Percentiles rank a stretch among this genome's conserved stretches.
phyloP scores from a whole-genome alignment of 805 yeast species.

The Isabelozyma heimii region DNA sequence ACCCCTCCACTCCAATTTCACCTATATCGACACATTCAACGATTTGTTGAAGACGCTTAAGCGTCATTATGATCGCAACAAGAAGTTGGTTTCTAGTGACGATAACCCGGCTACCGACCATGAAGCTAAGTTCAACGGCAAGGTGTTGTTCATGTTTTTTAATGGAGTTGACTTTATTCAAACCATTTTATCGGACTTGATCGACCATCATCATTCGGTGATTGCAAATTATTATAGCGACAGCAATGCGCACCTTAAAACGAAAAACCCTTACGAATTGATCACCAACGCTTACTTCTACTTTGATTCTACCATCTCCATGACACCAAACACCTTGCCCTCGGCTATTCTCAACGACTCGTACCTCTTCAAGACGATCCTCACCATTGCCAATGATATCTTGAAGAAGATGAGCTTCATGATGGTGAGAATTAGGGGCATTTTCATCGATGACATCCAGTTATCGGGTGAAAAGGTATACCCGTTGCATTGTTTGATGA shows the following conservation, averaged over 20 bases:
- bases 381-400: conserved; percentile 31
- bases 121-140: conserved; percentile 17
- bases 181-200: conserved; percentile 24
- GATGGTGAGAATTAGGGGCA: conserved; percentile 27
- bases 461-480: conserved; percentile 28
- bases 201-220: conserved; percentile 21
- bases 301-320: conserved; percentile 26
- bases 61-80: conserved; percentile 1
- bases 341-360: conserved; percentile 7
- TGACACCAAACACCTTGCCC: neutral
- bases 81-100: neutral
- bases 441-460: conserved; percentile 30
- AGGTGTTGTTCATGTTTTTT: conserved; percentile 37
- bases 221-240: neutral
- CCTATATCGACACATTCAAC: conserved; percentile 22
- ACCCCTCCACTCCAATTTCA: conserved; percentile 17
- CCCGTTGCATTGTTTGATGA: conserved; percentile 25
- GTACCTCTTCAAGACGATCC: conserved; percentile 25
- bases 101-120: neutral
- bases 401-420: conserved; percentile 32
- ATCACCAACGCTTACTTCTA: conserved; percentile 30
- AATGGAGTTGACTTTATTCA: conserved; percentile 32
- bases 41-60: conserved; percentile 16
- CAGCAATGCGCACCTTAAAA: neutral
- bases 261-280: conserved; percentile 3